Evolutionary conservation across 1,139 yeast species (phyloP), one percentile per base, ranked within the genome.

Genomic region (Entelexis paramagnoliae): DNA sequence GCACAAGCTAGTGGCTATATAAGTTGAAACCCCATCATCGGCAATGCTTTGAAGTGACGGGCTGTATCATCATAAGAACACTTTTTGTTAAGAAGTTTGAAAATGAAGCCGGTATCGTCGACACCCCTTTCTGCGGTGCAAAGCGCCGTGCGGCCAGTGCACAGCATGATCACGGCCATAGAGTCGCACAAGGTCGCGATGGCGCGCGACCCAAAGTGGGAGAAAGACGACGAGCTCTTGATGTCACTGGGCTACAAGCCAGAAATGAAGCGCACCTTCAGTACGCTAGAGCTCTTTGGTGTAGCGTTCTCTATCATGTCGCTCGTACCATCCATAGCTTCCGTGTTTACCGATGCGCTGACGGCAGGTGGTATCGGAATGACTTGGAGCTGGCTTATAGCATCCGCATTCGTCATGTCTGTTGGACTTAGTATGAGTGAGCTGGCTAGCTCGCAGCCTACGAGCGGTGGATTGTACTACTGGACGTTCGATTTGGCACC

Each of bases 251-350:
- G 91, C 29, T 82, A 83, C 65, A 80, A 80, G 63, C 86, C 80
- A 58, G 87, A 82, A 63, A 76, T 83, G 64, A 77, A 75, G 59
- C 75, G 91, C 63, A 84, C 81, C 58, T 69, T 68, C 56, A 73
- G 83, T 4, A 75, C 82, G 1, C 77, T 82, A 57, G 78, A 81
- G 41, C 85, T 81, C 17, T 67, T 67, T 52, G 68, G 69, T 19
- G 64, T 66, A 16, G 80, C 87, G 8, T 83, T 83, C 66, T 78
- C 85, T 14, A 85, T 83, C 50, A 72, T 83, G 62, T 85, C 88
- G 5, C 71, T 83, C 51, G 71, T 82, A 52, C 89, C 91, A 1
- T 81, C 88, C 7, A 78, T 82, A 36, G 68, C 70, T 2, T 66
- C 73, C n/a, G 68, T 71, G 29, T 62, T 72, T 29, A 60, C 66